phyloP scores from a whole-genome alignment of 495 filamentous ascomycete genomes.

The Copromyces sp. region DNA sequence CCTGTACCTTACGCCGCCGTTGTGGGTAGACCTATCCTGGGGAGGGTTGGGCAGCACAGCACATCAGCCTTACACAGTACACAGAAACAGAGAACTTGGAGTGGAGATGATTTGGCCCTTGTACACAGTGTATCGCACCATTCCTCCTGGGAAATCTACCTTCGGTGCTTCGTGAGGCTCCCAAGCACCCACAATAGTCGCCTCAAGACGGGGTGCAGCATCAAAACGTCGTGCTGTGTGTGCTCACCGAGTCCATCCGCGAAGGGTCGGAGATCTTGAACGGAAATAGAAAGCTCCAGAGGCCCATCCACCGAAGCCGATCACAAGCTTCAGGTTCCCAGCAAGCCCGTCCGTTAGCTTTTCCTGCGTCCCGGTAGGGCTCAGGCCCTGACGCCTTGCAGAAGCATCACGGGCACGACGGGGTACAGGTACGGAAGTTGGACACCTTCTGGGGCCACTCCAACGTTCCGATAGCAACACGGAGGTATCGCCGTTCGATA shows the following conservation, averaged over 20 bases:
- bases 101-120: not conserved
- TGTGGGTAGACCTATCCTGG: not conserved
- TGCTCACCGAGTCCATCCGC: not conserved
- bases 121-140: not conserved
- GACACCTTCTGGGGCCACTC: not conserved
- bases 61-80: not conserved
- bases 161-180: not conserved
- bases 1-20: not conserved
- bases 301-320: not conserved
- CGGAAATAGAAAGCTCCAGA: not conserved
- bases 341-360: not conserved
- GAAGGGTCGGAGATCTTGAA: not conserved
- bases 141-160: not conserved
- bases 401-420: not conserved
- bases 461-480: not conserved
- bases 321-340: not conserved
- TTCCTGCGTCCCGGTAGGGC: not conserved
- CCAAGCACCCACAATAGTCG: not conserved
- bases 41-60: not conserved
- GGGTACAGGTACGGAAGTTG: not conserved
- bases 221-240: not conserved
- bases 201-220: not conserved
- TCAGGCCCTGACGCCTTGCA: not conserved
- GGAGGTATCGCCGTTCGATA: not conserved
- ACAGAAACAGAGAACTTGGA: not conserved